A percentile compares a stretch with the other conserved stretches of the same genome.
phyloP scores from a whole-genome alignment of 2,329 filamentous ascomycete species.

The Paecilomyces formosus region DNA sequence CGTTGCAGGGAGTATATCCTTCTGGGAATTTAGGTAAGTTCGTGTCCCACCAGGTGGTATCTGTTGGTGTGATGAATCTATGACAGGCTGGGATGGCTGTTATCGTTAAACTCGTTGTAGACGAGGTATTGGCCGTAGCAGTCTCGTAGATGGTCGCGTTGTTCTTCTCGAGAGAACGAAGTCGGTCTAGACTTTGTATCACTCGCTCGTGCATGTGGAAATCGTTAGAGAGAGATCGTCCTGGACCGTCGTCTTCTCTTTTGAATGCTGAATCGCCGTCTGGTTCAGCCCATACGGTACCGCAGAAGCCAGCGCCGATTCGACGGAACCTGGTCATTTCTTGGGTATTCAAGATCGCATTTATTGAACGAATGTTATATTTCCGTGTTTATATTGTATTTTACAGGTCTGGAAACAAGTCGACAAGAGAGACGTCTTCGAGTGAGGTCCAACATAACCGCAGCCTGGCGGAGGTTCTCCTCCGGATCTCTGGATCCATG shows the following conservation, averaged over 20 bases:
- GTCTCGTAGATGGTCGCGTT: too few species aligned
- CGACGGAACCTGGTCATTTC: slow-evolving; percentile 8
- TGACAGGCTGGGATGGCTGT: slow-evolving; percentile 16
- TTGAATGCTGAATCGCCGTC: slow-evolving; percentile 17
- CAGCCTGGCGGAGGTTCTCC: too few species aligned
- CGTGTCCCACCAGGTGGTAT: slow-evolving; percentile 19
- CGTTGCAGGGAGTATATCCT: slow-evolving; percentile 24
- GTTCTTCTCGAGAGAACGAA: too few species aligned
- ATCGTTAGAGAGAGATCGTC: slow-evolving; percentile 21
- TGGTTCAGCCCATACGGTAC: slow-evolving; percentile 20
- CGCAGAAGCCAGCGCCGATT: slow-evolving; percentile 26
- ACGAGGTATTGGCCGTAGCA: too few species aligned
- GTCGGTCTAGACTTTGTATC: slow-evolving; percentile 7
- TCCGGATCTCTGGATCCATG: too few species aligned
- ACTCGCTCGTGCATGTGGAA: slow-evolving; percentile 22
- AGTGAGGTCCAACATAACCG: too few species aligned
- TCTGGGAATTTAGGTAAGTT: slow-evolving; percentile 19
- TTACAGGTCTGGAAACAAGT: too few species aligned
- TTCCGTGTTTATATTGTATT: too few species aligned
- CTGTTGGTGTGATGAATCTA: slow-evolving; percentile 12
- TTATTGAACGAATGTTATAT: too few species aligned
- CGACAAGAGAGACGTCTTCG: too few species aligned
- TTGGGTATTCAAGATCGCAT: background rate
- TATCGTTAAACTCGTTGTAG: slow-evolving; percentile 3
- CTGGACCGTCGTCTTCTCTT: slow-evolving; percentile 24